Conservation (phyloP, 805 yeast genomes). For the Brettanomyces sp. region DNA sequence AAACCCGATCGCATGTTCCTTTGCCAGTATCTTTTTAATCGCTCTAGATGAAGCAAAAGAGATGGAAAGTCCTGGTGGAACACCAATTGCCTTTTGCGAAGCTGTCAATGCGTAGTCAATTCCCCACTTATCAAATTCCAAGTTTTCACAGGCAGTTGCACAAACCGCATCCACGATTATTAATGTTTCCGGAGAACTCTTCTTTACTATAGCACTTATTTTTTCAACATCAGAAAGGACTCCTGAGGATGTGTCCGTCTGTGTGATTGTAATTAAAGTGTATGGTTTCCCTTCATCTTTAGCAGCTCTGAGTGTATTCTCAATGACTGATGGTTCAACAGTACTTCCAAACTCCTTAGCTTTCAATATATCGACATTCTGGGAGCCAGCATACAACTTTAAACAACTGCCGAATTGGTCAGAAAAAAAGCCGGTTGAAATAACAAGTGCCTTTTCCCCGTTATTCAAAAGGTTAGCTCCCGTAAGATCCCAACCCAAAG, state of each 20-base stretch:
- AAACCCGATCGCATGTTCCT: conserved; percentile 40
- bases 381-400: conserved; percentile 49
- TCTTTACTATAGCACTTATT: conserved; percentile 52
- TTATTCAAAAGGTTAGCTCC: conserved; percentile 64
- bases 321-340: conserved; percentile 49
- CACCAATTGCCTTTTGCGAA: conserved; percentile 92
- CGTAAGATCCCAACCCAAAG: conserved; percentile 89
- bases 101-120: conserved; percentile 84
- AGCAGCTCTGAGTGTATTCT: conserved; percentile 40
- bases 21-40: conserved; percentile 43
- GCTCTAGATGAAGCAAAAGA: conserved; percentile 73
- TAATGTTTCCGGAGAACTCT: conserved; percentile 68
- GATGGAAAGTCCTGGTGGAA: conserved; percentile 84
- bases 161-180: conserved; percentile 92
- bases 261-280: conserved; percentile 75
- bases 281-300: conserved; percentile 29
- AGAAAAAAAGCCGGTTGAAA: conserved; percentile 86
- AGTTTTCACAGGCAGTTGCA: conserved; percentile 80
- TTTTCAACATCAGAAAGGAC: conserved; percentile 66
- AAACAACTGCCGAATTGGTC: conserved; percentile 75
- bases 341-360: conserved; percentile 62
- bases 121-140: conserved; percentile 84
- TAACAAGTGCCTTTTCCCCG: conserved; percentile 66
- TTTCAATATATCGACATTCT: conserved; percentile 61
- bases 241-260: conserved; percentile 96